Conservation (phyloP, 2,329 filamentous ascomycete genomes). For the Penicillium rolfsii region DNA sequence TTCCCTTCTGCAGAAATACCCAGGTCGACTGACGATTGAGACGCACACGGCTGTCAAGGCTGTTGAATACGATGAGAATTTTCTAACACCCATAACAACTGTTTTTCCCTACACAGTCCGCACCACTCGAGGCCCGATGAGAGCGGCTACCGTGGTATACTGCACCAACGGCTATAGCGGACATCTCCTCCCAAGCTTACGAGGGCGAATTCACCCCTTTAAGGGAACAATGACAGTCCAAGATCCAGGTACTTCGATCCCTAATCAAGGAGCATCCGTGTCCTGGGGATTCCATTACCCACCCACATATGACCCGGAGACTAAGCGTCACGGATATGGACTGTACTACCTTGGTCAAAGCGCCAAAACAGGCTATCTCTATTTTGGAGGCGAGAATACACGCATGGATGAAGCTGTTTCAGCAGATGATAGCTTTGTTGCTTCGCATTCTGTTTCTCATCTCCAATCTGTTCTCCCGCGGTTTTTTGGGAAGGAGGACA, state of each 20-base stretch:
- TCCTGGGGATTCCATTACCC: slow-evolving; percentile 40
- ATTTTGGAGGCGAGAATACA: slow-evolving; percentile 34
- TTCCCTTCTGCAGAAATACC: slow-evolving; percentile 28
- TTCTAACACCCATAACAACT: slow-evolving; percentile 6
- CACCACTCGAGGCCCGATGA: slow-evolving; percentile 44
- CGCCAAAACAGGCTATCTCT: slow-evolving; percentile 32
- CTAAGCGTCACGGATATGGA: slow-evolving; percentile 22
- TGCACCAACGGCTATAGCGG: slow-evolving; percentile 50
- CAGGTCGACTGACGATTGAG: slow-evolving; percentile 35
- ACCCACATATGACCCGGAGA: slow-evolving; percentile 24
- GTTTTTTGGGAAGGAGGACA: slow-evolving; percentile 24
- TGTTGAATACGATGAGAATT: slow-evolving; percentile 20
- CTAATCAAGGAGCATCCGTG: slow-evolving; percentile 24
- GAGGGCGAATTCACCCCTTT: slow-evolving; percentile 44
- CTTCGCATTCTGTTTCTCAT: slow-evolving; percentile 22
- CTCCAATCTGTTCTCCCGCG: slow-evolving; percentile 23
- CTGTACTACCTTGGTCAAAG: slow-evolving; percentile 36
- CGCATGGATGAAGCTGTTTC: slow-evolving; percentile 25
- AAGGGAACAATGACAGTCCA: slow-evolving; percentile 52
- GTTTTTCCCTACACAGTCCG: slow-evolving; percentile 34
- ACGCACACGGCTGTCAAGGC: slow-evolving; percentile 37
- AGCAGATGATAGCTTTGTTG: slow-evolving; percentile 29
- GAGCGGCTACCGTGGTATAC: slow-evolving; percentile 43
- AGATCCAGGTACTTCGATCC: slow-evolving; percentile 28
- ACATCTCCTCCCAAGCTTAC: slow-evolving; percentile 47